Conservation (phyloP, 2,329 filamentous ascomycete genomes). For the Pyrenochaeta sp. region DNA sequence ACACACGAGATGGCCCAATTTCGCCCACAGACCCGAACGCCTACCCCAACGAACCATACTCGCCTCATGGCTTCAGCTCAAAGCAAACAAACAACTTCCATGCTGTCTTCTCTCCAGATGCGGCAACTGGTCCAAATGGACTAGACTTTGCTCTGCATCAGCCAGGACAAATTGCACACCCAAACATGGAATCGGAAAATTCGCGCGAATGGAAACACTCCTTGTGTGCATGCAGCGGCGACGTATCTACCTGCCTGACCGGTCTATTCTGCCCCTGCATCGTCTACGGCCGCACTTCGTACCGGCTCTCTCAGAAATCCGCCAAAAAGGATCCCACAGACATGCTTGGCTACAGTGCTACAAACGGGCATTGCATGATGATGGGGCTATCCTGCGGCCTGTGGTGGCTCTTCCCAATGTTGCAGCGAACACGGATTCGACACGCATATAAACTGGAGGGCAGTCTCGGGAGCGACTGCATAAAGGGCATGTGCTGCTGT, state of each 20-base stretch:
- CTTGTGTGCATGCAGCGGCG: constrained; percentile 44
- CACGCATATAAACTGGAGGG: constrained; percentile 55
- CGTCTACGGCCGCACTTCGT: constrained; percentile 53
- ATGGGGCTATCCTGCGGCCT: constrained; percentile 49
- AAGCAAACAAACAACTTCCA: constrained; percentile 30
- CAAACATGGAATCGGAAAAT: constrained; percentile 46
- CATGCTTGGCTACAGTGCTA: constrained; percentile 43
- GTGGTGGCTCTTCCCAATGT: constrained; percentile 47
- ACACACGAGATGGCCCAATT: constrained; percentile 4
- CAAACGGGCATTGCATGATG: constrained; percentile 51
- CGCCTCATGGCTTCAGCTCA: constrained; percentile 39
- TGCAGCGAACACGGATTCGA: constrained; percentile 50
- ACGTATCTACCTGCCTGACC: constrained; percentile 48
- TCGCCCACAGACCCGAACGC: constrained; percentile 19
- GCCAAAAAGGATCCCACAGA: constrained; percentile 51
- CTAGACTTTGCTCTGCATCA: constrained; percentile 45
- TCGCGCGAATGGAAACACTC: constrained; percentile 40
- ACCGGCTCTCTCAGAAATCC: constrained; percentile 50
- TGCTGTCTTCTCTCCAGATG: constrained; percentile 47
- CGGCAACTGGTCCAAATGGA: constrained; percentile 49
- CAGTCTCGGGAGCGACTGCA: constrained; percentile 42
- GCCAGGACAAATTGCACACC: constrained; percentile 52
- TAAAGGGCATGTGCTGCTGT: constrained; percentile 50
- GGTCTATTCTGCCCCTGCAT: constrained; percentile 54
- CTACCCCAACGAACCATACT: constrained; percentile 37